These are phyloP conservation scores for Fusarium sp. DNA, from an alignment of 2,329 filamentous ascomycete genomes.

Conservation along the genomic window DNA sequence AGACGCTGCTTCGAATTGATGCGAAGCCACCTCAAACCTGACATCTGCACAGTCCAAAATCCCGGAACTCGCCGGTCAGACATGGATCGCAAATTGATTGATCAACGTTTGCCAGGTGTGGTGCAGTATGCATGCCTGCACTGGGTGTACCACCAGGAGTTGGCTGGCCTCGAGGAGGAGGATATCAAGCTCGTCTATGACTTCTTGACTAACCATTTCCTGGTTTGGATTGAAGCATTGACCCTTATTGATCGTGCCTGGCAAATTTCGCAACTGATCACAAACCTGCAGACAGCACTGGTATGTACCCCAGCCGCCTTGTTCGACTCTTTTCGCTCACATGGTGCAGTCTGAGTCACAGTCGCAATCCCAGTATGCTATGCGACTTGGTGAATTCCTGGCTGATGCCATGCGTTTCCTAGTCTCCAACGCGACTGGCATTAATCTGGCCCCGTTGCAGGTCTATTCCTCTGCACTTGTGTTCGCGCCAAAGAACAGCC, in stretches of 20 bases:
- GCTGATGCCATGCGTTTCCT: background rate
- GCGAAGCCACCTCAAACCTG: background rate
- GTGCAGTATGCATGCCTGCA: background rate
- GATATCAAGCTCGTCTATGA: background rate
- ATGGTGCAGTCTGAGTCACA: background rate
- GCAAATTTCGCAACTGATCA: background rate
- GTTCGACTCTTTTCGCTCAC: background rate
- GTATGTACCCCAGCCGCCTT: background rate
- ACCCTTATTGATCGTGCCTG: background rate
- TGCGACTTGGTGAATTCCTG: background rate
- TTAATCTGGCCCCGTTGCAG: background rate
- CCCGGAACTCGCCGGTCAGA: background rate
- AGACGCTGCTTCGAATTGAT: background rate
- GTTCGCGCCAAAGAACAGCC: background rate
- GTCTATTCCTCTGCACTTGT: background rate
- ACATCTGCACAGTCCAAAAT: background rate
- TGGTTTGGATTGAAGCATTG: background rate
- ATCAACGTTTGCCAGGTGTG: background rate
- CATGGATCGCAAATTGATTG: background rate
- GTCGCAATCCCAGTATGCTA: background rate
- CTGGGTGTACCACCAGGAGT: background rate
- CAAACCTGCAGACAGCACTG: background rate
- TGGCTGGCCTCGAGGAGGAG: background rate
- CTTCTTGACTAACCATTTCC: background rate
- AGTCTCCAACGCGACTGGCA: background rate